Conservation (phyloP, 768 basidiomycete species). For the Kwoniella newhampshirensis region DNA sequence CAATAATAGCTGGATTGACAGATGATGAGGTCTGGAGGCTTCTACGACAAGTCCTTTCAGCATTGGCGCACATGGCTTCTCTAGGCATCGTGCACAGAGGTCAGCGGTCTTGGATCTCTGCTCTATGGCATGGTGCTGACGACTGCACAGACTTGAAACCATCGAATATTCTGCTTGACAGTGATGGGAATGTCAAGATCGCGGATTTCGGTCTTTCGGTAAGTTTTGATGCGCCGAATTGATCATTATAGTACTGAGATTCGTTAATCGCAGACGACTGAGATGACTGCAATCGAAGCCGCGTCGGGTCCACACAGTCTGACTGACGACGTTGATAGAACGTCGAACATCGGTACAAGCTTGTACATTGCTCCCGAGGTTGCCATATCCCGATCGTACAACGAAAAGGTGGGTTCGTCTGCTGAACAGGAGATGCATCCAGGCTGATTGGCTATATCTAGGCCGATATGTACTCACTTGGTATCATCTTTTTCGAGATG, state of each 20-base stretch:
- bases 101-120: constrained; percentile 4
- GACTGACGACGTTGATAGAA: constrained; percentile 40
- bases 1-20: constrained; percentile 64
- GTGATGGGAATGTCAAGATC: constrained; percentile 58
- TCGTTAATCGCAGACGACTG: constrained; percentile 21
- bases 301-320: constrained; percentile 3
- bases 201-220: constrained; percentile 80
- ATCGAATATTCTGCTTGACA: constrained; percentile 81
- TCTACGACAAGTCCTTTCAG: constrained; percentile 85
- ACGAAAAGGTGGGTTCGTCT: constrained; percentile 70
- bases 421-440: no score
- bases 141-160: constrained; percentile 73
- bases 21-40: constrained; percentile 87
- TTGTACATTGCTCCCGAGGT: constrained; percentile 94
- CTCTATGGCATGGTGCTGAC: neutral
- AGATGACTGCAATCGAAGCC: constrained; percentile 31
- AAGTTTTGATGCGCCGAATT: constrained; percentile 19
- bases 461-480: constrained; percentile 92
- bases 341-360: constrained; percentile 71
- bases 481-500: constrained; percentile 97
- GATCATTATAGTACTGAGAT: neutral
- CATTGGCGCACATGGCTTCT: constrained; percentile 82
- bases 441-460: neutral
- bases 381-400: constrained; percentile 52
- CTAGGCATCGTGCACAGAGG: constrained; percentile 70